Evolutionary conservation across 176 grass and related monocot species (phyloP), one percentile per base, ranked within the genome.

Genomic region (Eleusine indica): DNA sequence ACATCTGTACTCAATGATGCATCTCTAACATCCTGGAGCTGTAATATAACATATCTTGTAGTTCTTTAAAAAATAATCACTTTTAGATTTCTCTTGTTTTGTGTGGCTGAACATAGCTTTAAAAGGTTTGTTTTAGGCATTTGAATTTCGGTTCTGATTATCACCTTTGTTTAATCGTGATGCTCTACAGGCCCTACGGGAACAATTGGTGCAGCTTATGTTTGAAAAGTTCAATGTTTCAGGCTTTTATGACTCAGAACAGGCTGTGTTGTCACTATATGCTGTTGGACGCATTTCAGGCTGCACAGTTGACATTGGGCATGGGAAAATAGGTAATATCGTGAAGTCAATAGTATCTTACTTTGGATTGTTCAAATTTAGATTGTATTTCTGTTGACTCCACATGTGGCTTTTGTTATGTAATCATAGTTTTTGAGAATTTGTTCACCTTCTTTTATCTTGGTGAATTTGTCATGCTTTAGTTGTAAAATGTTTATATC

Each of bases 201-300:
- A 99, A 76, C 91, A 99, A 82, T 53, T 96, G 67, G 91, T 87
- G 22, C 93, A 96, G 57, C 86, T 99, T 84, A 99, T 99, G 97
- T 99, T 99, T 73, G 97, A 99, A 77, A 96, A 91, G 78, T 99
- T 99, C 87, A 96, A 99, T 3, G 91, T 99, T 53, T 99, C 97
- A 79, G 97, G 97, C 19, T 99, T 99, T 92, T 99, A 99, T 87
- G 97, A 92, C 53, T 96, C 93, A 66, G 97, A 99, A 87, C 93
- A 99, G 66, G 97, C 91, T 70, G 97, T 99, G 66, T 75, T 99
- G 58, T 99, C 97, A 70, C 97, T 99, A 60, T 99, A 99, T 91
- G 93, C 97, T 73, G 89, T 99, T 80, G 97, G 97, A 22, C 97
- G 91, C 64, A 99, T 99, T 87, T 96, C 91, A 1, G 93, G 97